Conservation (phyloP, 164 flowering plant species). For the Protea cynaroides region DNA sequence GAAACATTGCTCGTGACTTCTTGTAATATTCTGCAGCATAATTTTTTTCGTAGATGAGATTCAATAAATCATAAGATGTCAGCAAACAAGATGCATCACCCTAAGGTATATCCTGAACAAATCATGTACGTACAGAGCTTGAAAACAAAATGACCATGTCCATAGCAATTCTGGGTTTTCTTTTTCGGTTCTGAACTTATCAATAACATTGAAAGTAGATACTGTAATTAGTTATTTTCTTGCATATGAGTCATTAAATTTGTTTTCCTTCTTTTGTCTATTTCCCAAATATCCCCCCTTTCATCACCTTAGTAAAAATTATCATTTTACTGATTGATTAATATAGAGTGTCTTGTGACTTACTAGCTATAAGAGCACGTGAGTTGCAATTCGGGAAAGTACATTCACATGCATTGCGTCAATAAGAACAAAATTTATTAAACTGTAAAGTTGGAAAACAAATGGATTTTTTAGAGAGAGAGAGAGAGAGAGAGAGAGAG, state of each 20-base stretch:
- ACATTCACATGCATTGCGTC: conserved; percentile 68
- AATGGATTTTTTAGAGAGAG: conserved; percentile 23
- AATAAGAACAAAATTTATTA: conserved; percentile 35
- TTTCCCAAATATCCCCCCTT: not conserved
- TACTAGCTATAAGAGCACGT: conserved; percentile 43
- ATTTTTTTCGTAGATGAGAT: too few species aligned
- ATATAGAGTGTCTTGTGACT: conserved; percentile 37
- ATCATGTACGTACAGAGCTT: not conserved
- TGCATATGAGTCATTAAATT: not conserved
- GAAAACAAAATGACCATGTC: not conserved
- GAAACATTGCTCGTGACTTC: not conserved
- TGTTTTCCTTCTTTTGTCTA: not conserved
- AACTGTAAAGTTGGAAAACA: conserved; percentile 34
- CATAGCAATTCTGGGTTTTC: too few species aligned
- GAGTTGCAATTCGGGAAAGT: conserved; percentile 58
- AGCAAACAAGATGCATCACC: not conserved
- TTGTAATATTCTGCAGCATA: not conserved
- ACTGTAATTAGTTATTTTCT: not conserved
- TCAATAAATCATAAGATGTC: not conserved
- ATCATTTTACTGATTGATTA: not conserved
- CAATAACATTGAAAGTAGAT: not conserved
- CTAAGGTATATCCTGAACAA: not conserved
- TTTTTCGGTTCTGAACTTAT: not conserved
- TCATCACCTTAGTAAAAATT: conserved; percentile 17
- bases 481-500: conserved; percentile 4